Base-by-base conservation (phyloP, 2,329 filamentous ascomycete species). In the Magnaporthiopsis rhizophila region DNA sequence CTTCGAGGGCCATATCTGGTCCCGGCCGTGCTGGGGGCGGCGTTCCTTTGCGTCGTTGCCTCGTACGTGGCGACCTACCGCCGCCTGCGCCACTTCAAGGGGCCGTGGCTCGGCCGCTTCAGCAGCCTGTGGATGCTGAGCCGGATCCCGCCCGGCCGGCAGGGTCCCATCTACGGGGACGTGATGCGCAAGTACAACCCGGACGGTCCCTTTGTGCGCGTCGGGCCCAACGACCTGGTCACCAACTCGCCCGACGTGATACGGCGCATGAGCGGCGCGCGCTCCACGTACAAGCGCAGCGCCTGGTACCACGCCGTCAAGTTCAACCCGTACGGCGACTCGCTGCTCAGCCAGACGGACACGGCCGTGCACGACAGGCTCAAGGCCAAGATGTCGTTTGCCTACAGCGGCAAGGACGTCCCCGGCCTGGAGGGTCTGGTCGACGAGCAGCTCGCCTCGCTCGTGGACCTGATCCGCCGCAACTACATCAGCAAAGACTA, bases 261-360 rank as follows among this genome's bases (percentile, higher is more conserved):
- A n/a, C 69, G 69, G 9, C 71, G 71, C 26, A 72, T 73, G 58
- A 68, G 67, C 2, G 70, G 68, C 18, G 72, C 71, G 4, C 71
- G 73, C 8, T 69, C 69, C 32, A 64, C 65, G 15, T 77, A 76
- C 68, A 66, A 63, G 12, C 70, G 72, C 18, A 72, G 72, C 11
- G 65, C 66, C 1, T 81, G 77, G 76, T 81, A 81, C 71, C 76
- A 77, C 65, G 74, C 75, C n/a, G 74, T 79, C 67, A 74, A 76
- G n/a, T 71, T 83, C 62, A 78, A 84, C 67, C 78, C 79, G 1
- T 75, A 78, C 56, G 72, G 76, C 34, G 76, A 82, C 70, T 80
- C 78, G 66, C 76, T 84, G 65, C 77, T 86, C 68, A 82, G 76
- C 28, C 74, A 78, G 30, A 64, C 68, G 18, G 68, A 73, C 64